Evolutionary conservation across 1,284 basidiomycete genomes (phyloP).

Genomic region (Megacollybia platyphylla): DNA sequence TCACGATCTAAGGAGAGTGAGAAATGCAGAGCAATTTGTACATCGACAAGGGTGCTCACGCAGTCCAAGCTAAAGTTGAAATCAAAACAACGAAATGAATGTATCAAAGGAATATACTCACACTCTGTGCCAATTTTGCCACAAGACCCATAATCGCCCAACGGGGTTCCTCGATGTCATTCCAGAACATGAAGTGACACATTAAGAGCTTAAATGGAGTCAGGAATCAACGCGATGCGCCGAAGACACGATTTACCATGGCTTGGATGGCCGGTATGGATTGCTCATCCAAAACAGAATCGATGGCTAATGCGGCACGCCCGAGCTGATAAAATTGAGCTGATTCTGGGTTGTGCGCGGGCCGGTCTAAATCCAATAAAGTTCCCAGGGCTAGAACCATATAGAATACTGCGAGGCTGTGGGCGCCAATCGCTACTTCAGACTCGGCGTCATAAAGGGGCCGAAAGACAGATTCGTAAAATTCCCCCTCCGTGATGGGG

Average conservation of each 20-base stretch:
- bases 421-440: constrained; percentile 30
- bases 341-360: constrained; percentile 35
- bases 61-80: constrained; percentile 37
- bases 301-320: constrained; percentile 42
- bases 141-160: constrained; percentile 60
- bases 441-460: constrained; percentile 32
- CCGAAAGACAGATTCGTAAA: constrained; percentile 34
- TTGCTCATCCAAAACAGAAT: constrained; percentile 51
- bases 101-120: constrained; percentile 21
- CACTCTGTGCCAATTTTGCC: constrained; percentile 56
- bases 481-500: constrained; percentile 43
- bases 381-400: constrained; percentile 35
- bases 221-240: constrained; percentile 8
- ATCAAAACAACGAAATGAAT: not conserved
- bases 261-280: constrained; percentile 51
- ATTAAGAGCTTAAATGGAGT: constrained; percentile 37
- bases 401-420: constrained; percentile 29
- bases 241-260: constrained; percentile 25
- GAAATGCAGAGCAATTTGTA: not conserved
- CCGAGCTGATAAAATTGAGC: constrained; percentile 47
- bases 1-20: constrained; percentile 40
- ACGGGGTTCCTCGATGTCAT: constrained; percentile 49
- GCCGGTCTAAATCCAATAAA: constrained; percentile 34
- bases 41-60: constrained; percentile 27
- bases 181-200: constrained; percentile 60